Evolutionary conservation across 148 eudicot genomes (phyloP).

Genomic region (Rhododendron mucronatum): DNA sequence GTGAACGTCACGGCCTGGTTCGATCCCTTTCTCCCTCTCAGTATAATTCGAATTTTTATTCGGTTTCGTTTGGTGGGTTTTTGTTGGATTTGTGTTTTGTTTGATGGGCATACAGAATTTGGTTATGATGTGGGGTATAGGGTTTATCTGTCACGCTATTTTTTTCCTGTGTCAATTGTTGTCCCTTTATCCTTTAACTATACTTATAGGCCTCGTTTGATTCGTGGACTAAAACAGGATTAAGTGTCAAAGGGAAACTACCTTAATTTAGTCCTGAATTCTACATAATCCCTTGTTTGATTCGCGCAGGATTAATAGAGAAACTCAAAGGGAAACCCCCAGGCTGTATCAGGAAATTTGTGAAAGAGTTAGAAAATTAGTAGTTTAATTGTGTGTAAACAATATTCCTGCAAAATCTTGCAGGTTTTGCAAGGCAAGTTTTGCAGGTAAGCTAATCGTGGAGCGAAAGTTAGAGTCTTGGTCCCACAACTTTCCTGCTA

Average conservation of each 20-base stretch:
- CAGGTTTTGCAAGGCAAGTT: background rate
- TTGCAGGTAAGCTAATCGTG: background rate
- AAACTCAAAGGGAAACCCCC: too few relatives aligned
- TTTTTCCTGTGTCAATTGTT: background rate
- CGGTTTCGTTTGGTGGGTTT: background rate
- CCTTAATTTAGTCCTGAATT: background rate
- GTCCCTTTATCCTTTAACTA: background rate
- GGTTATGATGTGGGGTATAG: background rate
- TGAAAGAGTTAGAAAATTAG: too few relatives aligned
- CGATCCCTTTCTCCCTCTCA: background rate
- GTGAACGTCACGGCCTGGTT: constrained; percentile 49
- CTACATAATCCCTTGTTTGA: background rate
- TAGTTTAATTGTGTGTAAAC: too few relatives aligned
- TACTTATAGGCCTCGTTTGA: background rate
- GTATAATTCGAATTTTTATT: background rate
- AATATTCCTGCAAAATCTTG: too few relatives aligned
- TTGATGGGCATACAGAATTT: background rate
- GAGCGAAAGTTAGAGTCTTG: background rate
- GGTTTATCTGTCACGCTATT: background rate
- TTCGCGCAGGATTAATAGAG: too few relatives aligned
- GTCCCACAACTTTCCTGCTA: background rate
- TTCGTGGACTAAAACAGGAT: too few relatives aligned
- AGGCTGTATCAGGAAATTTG: too few relatives aligned
- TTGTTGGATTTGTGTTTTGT: background rate
- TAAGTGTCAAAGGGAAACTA: too few relatives aligned